A percentile compares a stretch with the other conserved stretches of the same genome.
phyloP scores from a whole-genome alignment of 1,284 basidiomycete species.

The Boletus semigastroideus region DNA sequence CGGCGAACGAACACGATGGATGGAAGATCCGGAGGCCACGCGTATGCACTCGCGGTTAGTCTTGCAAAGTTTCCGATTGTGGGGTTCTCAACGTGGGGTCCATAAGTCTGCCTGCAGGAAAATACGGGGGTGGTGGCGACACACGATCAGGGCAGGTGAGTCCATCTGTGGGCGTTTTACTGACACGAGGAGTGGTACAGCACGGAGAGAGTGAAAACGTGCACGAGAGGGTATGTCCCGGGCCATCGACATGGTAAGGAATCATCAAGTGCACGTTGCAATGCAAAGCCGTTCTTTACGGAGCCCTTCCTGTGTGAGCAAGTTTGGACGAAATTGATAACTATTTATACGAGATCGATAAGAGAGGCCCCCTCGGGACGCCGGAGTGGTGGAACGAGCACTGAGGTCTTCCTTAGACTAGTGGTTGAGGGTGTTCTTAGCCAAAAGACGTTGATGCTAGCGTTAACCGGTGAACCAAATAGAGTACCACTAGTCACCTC shows the following conservation, averaged over 20 bases:
- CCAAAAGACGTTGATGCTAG: constrained; percentile 9
- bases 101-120: constrained; percentile 28
- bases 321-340: not conserved
- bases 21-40: constrained; percentile 27
- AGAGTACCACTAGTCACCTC: not conserved
- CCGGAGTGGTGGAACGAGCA: constrained; percentile 1
- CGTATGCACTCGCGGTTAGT: constrained; percentile 4
- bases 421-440: no score
- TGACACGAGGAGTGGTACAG: constrained; percentile 20
- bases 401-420: not conserved
- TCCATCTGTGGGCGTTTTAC: constrained; percentile 1
- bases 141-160: constrained; percentile 19
- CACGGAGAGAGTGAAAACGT: constrained; percentile 24
- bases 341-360: constrained; percentile 6
- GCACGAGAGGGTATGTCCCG: constrained; percentile 6
- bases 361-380: not conserved
- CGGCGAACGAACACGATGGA: constrained; percentile 15
- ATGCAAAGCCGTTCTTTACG: not conserved
- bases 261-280: constrained; percentile 1
- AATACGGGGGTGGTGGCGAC: constrained; percentile 6
- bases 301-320: not conserved
- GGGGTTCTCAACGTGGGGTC: constrained; percentile 13
- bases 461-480: not conserved
- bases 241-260: not conserved
- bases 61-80: constrained; percentile 7